phyloP scores from a whole-genome alignment of 306 rosid genomes.

The Acacia crassicarpa region DNA sequence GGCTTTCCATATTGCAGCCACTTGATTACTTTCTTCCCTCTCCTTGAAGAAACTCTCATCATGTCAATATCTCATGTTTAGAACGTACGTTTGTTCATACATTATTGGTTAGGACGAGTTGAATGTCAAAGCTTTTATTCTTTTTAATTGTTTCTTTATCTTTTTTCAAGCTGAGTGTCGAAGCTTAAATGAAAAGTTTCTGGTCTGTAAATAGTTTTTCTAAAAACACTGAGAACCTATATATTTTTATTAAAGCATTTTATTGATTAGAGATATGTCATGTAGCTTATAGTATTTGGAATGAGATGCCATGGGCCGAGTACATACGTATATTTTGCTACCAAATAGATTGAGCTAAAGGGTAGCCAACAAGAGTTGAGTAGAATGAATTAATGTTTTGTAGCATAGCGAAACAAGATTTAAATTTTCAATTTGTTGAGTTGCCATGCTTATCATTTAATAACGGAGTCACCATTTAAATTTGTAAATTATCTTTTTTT shows the following conservation, averaged over 20 bases:
- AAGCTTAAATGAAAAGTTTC: not conserved
- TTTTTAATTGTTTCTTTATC: no score
- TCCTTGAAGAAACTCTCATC: conserved; percentile 26
- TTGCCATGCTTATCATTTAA: no score
- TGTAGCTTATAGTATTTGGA: not conserved
- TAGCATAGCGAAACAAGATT: no score
- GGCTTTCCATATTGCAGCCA: conserved; percentile 64
- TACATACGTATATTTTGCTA: no score
- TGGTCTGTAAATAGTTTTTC: not conserved
- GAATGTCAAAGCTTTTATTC: not conserved
- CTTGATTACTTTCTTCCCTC: conserved; percentile 60
- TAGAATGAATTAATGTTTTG: no score
- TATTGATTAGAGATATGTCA: not conserved
- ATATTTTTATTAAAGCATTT: not conserved
- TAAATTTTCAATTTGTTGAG: no score
- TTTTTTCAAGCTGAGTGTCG: not conserved
- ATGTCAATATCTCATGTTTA: no score
- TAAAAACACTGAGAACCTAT: not conserved
- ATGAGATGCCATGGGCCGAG: no score
- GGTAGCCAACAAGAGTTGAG: no score
- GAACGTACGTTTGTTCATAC: not conserved
- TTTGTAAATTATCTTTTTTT: no score
- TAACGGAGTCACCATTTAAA: no score
- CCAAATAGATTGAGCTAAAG: no score
- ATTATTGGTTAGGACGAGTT: not conserved